A percentile compares a stretch with the other conserved stretches of the same genome.
These are phyloP conservation scores for Neolentinus lepideus DNA, from an alignment of 1,284 basidiomycete species.

Conservation along the genomic window DNA sequence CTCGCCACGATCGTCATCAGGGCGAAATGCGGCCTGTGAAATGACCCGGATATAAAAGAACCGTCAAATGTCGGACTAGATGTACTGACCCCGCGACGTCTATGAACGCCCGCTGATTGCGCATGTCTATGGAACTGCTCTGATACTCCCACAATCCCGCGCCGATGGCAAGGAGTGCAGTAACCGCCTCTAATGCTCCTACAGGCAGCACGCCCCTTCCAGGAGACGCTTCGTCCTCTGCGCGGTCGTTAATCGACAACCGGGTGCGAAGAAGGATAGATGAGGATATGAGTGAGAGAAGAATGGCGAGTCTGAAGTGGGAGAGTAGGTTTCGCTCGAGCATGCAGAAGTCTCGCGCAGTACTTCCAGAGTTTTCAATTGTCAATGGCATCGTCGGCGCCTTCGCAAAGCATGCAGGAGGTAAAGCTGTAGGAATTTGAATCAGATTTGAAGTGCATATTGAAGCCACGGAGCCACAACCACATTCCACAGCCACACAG, in stretches of 20 bases:
- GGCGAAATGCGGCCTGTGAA: slow-evolving; percentile 40
- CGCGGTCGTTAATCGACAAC: slow-evolving; percentile 31
- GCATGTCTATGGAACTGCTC: slow-evolving; percentile 46
- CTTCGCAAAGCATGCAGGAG: background rate
- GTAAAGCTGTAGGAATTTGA: too few relatives aligned
- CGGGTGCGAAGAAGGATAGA: slow-evolving; percentile 55
- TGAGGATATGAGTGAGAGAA: slow-evolving; percentile 56
- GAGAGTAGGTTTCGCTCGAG: slow-evolving; percentile 66
- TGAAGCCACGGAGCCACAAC: background rate
- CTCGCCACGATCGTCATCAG: slow-evolving; percentile 41
- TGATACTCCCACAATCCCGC: slow-evolving; percentile 62
- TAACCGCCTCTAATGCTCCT: slow-evolving; percentile 23
- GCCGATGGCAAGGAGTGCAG: slow-evolving; percentile 45
- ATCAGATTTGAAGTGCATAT: too few relatives aligned
- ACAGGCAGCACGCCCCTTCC: slow-evolving; percentile 18
- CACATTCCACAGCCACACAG: background rate
- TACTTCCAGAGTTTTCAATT: slow-evolving; percentile 23
- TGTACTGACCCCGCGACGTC: slow-evolving; percentile 47
- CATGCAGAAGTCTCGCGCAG: slow-evolving; percentile 67
- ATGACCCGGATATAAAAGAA: slow-evolving; percentile 7
- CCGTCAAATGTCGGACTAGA: slow-evolving; percentile 4
- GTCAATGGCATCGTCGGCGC: background rate
- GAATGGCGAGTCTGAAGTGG: slow-evolving; percentile 54
- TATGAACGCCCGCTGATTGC: slow-evolving; percentile 51
- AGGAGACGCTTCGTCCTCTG: slow-evolving; percentile 11